Evolutionary conservation across 1,284 basidiomycete genomes (phyloP), one percentile per base, ranked within the genome.

Genomic region (Heterobasidion annosum): DNA sequence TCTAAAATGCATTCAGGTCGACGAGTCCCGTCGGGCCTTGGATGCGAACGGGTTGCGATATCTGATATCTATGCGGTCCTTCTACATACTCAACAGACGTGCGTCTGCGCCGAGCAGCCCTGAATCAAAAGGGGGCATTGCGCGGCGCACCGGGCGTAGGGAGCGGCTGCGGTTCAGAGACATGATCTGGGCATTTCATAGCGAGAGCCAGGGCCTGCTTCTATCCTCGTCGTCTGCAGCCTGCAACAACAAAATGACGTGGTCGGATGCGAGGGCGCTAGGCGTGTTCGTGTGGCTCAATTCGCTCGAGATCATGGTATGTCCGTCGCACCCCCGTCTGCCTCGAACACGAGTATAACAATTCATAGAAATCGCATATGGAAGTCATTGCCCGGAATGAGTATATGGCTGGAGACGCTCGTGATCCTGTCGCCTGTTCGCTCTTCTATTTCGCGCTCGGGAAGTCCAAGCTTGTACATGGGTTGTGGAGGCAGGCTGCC

Each of bases 361-460:
- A 15, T 45, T 45, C 25, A 16, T 67, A 93, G 91, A 86, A 76
- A 75, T 70, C 76, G 0, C 87, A 94, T 61, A 77, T 97, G 65
- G 97, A 99, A 67, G 71, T 81, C n/a, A 83, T 99, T 53, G 97
- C 94, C 5, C 81, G 95, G 32, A 93, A 93, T 62, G 85, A 96
- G 63, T 99, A 93, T 68, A 90, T 94, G 82, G 75, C 80, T 3
- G 85, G 84, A 5, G 91, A 93, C 19, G 77, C 79, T 52, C 84
- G 93, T 13, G 93, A 99, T 70, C 97, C 97, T 1, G 89, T 88
- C 6, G 72, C 81, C 9, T 95, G 93, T 64, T 94, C 92, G 15
- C 73, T 99, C 40, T 89, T 92, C 68, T 99, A 98, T 70, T 97
- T 98, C 62, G 94, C 97, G 1, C 73, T 99, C 1, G 89, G 92